Conservation (phyloP, 1,284 basidiomycete genomes). For the Chalciporus sp. region DNA sequence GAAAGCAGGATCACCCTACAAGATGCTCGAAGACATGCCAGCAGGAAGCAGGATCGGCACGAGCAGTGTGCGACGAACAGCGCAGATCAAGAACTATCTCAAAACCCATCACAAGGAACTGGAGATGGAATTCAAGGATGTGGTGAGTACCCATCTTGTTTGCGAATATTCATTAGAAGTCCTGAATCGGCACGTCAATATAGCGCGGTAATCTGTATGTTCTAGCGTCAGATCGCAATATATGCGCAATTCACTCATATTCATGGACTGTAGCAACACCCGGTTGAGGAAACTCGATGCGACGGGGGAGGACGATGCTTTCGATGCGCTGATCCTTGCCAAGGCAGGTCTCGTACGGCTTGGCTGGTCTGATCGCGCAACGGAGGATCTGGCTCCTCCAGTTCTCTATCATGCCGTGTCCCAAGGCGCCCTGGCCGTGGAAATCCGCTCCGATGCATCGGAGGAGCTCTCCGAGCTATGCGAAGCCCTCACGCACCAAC, state of each 20-base stretch:
- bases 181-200: constrained; percentile 6
- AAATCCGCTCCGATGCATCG: constrained; percentile 79
- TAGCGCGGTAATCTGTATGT: constrained; percentile 80
- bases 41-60: constrained; percentile 92
- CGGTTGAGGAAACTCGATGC: constrained; percentile 92
- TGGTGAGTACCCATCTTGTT: constrained; percentile 58
- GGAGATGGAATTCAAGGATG: constrained; percentile 79
- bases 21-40: constrained; percentile 82
- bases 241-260: constrained; percentile 8
- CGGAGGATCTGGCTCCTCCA: constrained; percentile 75
- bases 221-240: constrained; percentile 1
- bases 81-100: constrained; percentile 84
- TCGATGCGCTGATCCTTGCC: constrained; percentile 90
- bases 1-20: constrained; percentile 76
- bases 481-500: constrained; percentile 69
- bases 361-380: constrained; percentile 78
- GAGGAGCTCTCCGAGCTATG: constrained; percentile 63
- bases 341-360: constrained; percentile 92
- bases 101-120: constrained; percentile 47
- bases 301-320: constrained; percentile 66
- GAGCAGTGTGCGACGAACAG: constrained; percentile 90
- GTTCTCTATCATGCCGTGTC: constrained; percentile 89
- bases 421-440: constrained; percentile 91
- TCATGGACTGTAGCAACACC: constrained; percentile 62
- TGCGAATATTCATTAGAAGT: background rate